Evolutionary conservation across 2,329 filamentous ascomycete species (phyloP), one percentile per base, ranked within the genome.

Genomic region (Metarhizium anisopliae): DNA sequence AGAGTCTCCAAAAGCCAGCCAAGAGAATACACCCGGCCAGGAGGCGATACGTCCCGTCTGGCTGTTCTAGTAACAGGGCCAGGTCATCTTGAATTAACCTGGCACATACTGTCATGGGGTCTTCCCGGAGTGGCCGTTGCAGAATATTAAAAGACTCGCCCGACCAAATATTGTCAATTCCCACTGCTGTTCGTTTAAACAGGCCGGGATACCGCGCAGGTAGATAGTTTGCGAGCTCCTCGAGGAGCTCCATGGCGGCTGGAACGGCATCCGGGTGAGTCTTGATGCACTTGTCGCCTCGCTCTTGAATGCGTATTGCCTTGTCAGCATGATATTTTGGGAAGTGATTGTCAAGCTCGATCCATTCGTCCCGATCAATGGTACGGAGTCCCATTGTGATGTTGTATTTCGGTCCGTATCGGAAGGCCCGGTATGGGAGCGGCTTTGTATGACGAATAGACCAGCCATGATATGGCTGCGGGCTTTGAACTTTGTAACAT

Each of bases 271-370:
- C 81, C 0, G 87, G 85, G 2, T 83, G 80, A 0, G 89, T 93
- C 14, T 71, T 71, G 65, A 83, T 85, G 72, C 87, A 90, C 67
- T 86, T 88, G 0, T 70, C 59, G 0, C 83, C 87, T 0, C 89
- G 80, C 59, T 89, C 82, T 14, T 67, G 63, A 51, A 95, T 88
- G 1, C 90, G 82, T 14, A 74, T 72, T 1, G 80, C 77, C 70
- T 95, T 95, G 60, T 86, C 81, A 36, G 77, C 78, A 70, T 95
- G 89, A 67, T 78, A 95, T 54, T 80, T 81, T 1, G 84, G 78
- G 67, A 83, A 95, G 50, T 92, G 80, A 65, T 87, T 92, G 70
- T 95, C 90, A 30, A 95, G 80, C 70, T 95, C 88, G 64, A 93
- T 90, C 89, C 89, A 92, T 56, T 90, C 84, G 54, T 86, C 80